A percentile compares a stretch with the other conserved stretches of the same genome.
phyloP scores from a whole-genome alignment of 1,139 yeast species.

The Yamadazyma pseudoaaseri region DNA sequence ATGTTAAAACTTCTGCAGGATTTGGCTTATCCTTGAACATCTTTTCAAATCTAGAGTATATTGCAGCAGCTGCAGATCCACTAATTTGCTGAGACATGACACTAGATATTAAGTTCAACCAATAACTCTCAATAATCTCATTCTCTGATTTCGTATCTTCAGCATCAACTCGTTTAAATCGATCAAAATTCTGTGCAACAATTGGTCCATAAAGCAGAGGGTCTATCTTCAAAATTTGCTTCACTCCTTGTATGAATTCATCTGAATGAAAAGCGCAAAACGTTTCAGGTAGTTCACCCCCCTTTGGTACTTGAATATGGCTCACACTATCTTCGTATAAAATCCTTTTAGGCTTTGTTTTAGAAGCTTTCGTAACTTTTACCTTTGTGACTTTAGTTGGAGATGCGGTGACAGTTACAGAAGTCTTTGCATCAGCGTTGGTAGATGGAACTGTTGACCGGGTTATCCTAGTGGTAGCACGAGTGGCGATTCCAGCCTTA shows the following conservation, averaged over 20 bases:
- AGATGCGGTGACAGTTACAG: background rate
- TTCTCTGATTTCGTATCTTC: conserved; percentile 16
- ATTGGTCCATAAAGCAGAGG: conserved; percentile 39
- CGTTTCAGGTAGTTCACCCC: conserved; percentile 34
- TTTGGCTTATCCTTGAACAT: conserved; percentile 47
- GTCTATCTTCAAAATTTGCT: conserved; percentile 40
- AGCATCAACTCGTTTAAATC: conserved; percentile 20
- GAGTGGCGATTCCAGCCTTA: background rate
- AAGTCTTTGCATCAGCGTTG: background rate
- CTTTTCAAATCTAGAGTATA: conserved; percentile 46
- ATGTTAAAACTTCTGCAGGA: conserved; percentile 45
- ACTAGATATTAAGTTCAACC: conserved; percentile 39
- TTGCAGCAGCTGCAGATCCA: conserved; percentile 76
- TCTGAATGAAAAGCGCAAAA: conserved; percentile 43
- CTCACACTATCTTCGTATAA: conserved; percentile 28
- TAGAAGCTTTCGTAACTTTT: conserved; percentile 1
- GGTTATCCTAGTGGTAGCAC: background rate
- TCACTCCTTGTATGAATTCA: conserved; percentile 42
- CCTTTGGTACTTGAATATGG: conserved; percentile 25
- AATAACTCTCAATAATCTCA: conserved; percentile 37
- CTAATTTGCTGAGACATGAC: conserved; percentile 82
- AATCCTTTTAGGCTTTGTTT: conserved; percentile 5
- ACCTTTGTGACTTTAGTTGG: conserved; percentile 4
- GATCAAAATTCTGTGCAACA: conserved; percentile 29
- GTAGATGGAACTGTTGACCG: background rate